A percentile compares a stretch with the other conserved stretches of the same genome.
Conservation (phyloP, 805 yeast species). For the Henningerozyma blattae region DNA sequence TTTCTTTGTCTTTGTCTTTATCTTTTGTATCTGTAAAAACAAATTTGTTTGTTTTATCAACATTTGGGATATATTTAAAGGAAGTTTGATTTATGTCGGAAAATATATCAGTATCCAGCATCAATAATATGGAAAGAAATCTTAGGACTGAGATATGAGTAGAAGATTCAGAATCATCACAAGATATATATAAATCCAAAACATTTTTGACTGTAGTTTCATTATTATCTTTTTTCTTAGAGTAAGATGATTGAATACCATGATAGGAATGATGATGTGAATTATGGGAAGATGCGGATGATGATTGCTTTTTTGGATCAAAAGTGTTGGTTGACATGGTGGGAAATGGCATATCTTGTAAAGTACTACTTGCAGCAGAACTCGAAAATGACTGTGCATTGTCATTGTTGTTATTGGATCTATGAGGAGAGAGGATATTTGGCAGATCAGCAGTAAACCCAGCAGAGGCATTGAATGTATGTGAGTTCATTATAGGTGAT, state of each 20-base stretch:
- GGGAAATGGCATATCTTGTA: neutral
- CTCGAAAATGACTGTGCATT: neutral
- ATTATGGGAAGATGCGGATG: too few species aligned
- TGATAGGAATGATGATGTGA: neutral
- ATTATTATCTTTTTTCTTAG: neutral
- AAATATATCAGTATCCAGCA: conserved; percentile 18
- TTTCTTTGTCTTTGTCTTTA: conserved; percentile 6
- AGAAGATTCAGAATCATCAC: conserved; percentile 17
- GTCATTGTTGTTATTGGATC: neutral
- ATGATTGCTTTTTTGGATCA: neutral
- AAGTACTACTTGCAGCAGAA: neutral
- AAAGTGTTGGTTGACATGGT: neutral
- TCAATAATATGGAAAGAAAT: conserved; percentile 14
- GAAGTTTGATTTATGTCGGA: conserved; percentile 12
- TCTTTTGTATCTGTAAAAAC: neutral
- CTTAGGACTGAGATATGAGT: conserved; percentile 18
- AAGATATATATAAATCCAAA: conserved; percentile 15
- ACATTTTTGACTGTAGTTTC: conserved; percentile 8
- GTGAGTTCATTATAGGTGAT: neutral
- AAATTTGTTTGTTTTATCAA: neutral
- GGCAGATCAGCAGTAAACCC: neutral
- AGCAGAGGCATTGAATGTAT: neutral
- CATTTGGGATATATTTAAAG: conserved; percentile 12
- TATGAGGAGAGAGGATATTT: neutral
- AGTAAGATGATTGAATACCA: too few species aligned